These are phyloP conservation scores for Diaporthe sp. DNA, from an alignment of 2,329 filamentous ascomycete genomes.

Conservation along the genomic window DNA sequence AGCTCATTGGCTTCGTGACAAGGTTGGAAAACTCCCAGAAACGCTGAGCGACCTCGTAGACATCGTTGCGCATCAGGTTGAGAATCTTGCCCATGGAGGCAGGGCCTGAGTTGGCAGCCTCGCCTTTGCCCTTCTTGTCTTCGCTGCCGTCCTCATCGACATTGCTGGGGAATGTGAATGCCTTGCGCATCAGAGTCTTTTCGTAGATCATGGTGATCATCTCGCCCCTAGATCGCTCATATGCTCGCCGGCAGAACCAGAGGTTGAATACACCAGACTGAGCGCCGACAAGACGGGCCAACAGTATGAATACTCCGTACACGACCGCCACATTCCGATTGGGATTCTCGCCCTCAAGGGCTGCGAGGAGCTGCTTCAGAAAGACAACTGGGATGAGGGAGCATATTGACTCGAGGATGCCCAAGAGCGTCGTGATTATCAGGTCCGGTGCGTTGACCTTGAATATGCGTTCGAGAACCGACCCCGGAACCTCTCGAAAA, in stretches of 20 bases:
- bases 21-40: constrained; percentile 91
- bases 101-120: constrained; percentile 49
- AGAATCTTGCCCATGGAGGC: constrained; percentile 92
- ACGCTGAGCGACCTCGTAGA: constrained; percentile 82
- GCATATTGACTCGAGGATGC: constrained; percentile 67
- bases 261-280: constrained; percentile 76
- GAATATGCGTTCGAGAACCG: constrained; percentile 76
- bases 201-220: constrained; percentile 88
- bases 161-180: constrained; percentile 52
- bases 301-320: constrained; percentile 72
- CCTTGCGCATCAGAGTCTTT: constrained; percentile 77
- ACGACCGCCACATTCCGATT: constrained; percentile 68
- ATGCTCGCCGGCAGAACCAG: constrained; percentile 87
- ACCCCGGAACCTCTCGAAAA: constrained; percentile 79
- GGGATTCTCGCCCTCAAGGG: constrained; percentile 66
- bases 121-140: constrained; percentile 38
- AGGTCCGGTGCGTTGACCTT: constrained; percentile 84
- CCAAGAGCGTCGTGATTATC: constrained; percentile 72
- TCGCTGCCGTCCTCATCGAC: constrained; percentile 44
- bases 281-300: constrained; percentile 68
- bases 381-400: constrained; percentile 73
- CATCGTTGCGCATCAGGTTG: constrained; percentile 85
- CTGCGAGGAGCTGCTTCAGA: constrained; percentile 76
- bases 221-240: constrained; percentile 86
- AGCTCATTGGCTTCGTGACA: constrained; percentile 79